Conservation (phyloP, 164 flowering plant genomes). For the Hamamelis virginiana region DNA sequence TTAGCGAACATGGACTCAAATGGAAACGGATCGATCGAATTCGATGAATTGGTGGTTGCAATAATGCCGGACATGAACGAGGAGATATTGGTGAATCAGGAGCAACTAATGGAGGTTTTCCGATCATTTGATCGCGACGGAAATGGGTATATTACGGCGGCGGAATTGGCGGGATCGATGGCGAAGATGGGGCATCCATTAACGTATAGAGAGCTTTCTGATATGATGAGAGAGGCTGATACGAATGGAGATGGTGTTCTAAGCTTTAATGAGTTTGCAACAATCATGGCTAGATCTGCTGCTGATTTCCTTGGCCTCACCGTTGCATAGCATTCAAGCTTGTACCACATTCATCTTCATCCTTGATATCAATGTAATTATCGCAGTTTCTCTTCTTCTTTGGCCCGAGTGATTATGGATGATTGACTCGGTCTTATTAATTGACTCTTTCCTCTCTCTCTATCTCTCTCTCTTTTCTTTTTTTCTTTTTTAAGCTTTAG, state of each 20-base stretch:
- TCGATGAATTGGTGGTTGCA: conserved; percentile 61
- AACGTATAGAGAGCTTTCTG: conserved; percentile 61
- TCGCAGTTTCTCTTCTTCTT: too few relatives aligned
- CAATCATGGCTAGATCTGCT: conserved; percentile 70
- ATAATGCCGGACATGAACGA: conserved; percentile 56
- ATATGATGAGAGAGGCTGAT: conserved; percentile 80
- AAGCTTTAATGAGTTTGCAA: conserved; percentile 67
- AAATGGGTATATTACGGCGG: conserved; percentile 79
- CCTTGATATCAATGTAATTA: not conserved
- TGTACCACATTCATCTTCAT: not conserved
- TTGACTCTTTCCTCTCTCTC: too few relatives aligned
- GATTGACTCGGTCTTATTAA: not conserved
- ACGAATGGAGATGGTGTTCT: conserved; percentile 77
- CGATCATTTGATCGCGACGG: conserved; percentile 75
- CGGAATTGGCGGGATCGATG: conserved; percentile 87
- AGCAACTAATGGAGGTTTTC: conserved; percentile 67
- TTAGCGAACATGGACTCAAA: conserved; percentile 64
- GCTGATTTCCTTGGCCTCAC: conserved; percentile 54
- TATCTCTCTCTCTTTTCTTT: too few relatives aligned
- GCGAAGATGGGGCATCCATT: conserved; percentile 88
- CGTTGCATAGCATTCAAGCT: not conserved
- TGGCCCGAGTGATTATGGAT: too few relatives aligned
- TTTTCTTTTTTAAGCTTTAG: too few relatives aligned
- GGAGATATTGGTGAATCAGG: conserved; percentile 53
- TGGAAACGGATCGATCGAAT: conserved; percentile 72